These are phyloP conservation scores for Holtermanniella nyarrowii DNA, from an alignment of 768 basidiomycete species.

Conservation along the genomic window DNA sequence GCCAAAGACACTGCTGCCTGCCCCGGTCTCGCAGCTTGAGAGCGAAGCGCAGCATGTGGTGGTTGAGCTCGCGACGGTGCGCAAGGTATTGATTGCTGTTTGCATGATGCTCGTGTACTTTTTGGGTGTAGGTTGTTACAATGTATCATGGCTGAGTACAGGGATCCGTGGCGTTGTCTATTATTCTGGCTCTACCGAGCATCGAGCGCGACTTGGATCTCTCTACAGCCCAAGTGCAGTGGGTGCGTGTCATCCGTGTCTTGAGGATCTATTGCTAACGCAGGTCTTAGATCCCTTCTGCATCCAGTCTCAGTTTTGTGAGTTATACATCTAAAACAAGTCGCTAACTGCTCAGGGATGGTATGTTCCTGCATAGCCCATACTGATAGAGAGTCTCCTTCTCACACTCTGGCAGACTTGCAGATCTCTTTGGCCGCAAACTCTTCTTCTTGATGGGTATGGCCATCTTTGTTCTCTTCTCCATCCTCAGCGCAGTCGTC, in stretches of 20 bases:
- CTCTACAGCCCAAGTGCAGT: constrained; percentile 12
- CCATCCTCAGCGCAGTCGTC: not conserved
- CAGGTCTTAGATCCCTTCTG: not conserved
- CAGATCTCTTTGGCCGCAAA: constrained; percentile 5
- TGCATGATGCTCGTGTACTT: not conserved
- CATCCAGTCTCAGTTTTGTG: not conserved
- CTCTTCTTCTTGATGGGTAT: not conserved
- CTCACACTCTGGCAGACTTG: constrained; percentile 3
- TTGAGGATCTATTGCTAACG: not conserved
- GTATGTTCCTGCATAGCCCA: no score
- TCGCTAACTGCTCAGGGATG: no score
- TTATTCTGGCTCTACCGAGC: constrained; percentile 7
- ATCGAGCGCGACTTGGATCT: constrained; percentile 10
- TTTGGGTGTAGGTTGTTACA: not conserved
- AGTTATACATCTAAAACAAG: no score
- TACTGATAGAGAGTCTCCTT: no score
- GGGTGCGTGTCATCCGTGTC: constrained; percentile 5
- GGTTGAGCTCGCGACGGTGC: not conserved
- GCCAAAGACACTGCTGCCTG: no score
- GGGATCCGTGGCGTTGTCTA: not conserved
- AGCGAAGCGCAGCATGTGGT: no score
- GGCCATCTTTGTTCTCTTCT: not conserved
- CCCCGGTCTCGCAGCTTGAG: no score
- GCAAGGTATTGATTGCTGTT: not conserved
- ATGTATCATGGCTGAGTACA: not conserved